Conservation (phyloP, 352 stramenopile genomes). For the Globisporangium paroecandrum region DNA sequence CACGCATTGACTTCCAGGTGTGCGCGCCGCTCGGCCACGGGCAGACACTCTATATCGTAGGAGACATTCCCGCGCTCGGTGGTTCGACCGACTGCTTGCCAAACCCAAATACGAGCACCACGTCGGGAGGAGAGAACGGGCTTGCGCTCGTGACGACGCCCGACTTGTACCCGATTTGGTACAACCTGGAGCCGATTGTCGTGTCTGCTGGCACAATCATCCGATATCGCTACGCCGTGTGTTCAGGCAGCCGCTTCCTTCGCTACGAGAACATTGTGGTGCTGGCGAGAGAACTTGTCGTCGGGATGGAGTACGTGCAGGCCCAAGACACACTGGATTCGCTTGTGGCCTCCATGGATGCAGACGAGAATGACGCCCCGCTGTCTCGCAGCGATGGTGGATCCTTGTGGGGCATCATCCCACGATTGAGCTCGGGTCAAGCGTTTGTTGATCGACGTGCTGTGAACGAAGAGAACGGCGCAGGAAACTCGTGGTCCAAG, state of each 20-base stretch:
- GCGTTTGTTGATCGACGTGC: constrained; percentile 78
- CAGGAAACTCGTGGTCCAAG: constrained; percentile 19
- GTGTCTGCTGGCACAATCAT: constrained; percentile 59
- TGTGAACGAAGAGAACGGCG: constrained; percentile 33
- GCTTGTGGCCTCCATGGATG: constrained; percentile 12
- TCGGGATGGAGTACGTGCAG: constrained; percentile 57
- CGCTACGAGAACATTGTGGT: constrained; percentile 64
- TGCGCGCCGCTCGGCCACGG: constrained; percentile 69
- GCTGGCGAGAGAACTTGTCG: constrained; percentile 44
- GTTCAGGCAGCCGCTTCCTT: constrained; percentile 70
- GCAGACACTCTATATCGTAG: constrained; percentile 80
- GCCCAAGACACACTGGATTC: constrained; percentile 75
- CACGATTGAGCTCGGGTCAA: constrained; percentile 77
- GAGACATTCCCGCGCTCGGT: constrained; percentile 64
- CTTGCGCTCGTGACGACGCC: constrained; percentile 84
- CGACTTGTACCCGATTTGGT: constrained; percentile 87
- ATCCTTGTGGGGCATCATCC: constrained; percentile 52
- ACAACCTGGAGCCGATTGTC: constrained; percentile 81
- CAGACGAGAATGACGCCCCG: constrained; percentile 4
- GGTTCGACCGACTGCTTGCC: constrained; percentile 55
- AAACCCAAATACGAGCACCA: constrained; percentile 32
- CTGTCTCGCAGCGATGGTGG: constrained; percentile 21
- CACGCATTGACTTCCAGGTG: constrained; percentile 81
- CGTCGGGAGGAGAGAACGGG: constrained; percentile 35
- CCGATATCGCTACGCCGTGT: constrained; percentile 85